Evolutionary conservation across 495 filamentous ascomycete genomes (phyloP), one percentile per base, ranked within the genome.

Genomic region (Penicillium paradoxum): DNA sequence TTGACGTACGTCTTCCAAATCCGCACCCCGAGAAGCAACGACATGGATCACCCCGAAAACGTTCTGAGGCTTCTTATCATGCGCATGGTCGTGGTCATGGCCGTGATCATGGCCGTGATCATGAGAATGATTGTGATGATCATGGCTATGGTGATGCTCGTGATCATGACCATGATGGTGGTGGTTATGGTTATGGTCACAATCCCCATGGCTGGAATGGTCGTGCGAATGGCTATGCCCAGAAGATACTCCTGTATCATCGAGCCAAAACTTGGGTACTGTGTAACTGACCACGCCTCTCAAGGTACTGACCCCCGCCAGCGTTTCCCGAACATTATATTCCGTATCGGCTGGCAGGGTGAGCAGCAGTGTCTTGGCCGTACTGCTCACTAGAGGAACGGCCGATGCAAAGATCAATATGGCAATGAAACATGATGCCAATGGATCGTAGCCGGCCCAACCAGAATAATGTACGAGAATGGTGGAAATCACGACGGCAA

Each of bases 361-460:
- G 24, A 99, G 79, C 13, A 99, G 73, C 15, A 99, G 68, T 13
- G 84, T 84, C 55, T 83, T 82, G 2, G 91, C 93, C 2, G 88
- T 89, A 14, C 86, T 89, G 55, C 79, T 88, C 37, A 99, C 91
- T 6, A 99, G 78, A 2, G 93, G 93, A 18, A 91, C 79, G 0
- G 95, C 88, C 24, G 91, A 91, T 7, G 84, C 79, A 62, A 96
- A 89, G 56, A 99, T 99, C 52, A 97, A 74, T 30, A 92, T 81
- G 0, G 93, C 92, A 58, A 99, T 99, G 43, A 97, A 74, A 65
- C 90, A 91, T 2, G 93, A 97, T 2, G 92, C 93, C 17, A 97
- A 66, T 15, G 93, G 95, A 67, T 99, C 93, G 77, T 91, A 99
- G n/a, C 91, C 91, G 1, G 88, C 74, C 91, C 91, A 97, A 38